phyloP scores from a whole-genome alignment of 805 yeast species.

The Vanderwaltozyma tropicalis region DNA sequence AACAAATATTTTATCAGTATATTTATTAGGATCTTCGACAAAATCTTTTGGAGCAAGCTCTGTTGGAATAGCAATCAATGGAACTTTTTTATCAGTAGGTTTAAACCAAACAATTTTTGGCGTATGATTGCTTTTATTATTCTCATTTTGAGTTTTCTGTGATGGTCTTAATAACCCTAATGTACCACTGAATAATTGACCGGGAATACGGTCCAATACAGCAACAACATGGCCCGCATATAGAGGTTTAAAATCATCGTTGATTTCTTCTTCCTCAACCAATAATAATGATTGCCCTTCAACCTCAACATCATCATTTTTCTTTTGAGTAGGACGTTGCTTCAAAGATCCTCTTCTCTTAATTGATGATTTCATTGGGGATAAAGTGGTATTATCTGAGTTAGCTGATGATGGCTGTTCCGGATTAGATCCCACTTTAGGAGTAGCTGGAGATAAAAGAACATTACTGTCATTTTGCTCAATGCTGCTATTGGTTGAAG shows the following conservation, averaged over 20 bases:
- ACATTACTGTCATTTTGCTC: constrained; percentile 1
- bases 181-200: constrained; percentile 91
- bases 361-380: constrained; percentile 11
- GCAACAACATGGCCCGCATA: constrained; percentile 99
- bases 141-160: constrained; percentile 64
- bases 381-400: constrained; percentile 17
- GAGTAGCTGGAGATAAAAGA: constrained; percentile 2
- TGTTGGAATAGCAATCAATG: constrained; percentile 96
- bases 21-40: constrained; percentile 81
- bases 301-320: constrained; percentile 96
- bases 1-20: constrained; percentile 73
- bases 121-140: constrained; percentile 16
- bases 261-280: constrained; percentile 92
- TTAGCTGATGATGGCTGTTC: constrained; percentile 5
- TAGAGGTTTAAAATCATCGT: constrained; percentile 83
- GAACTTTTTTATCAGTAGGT: constrained; percentile 96
- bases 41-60: constrained; percentile 96
- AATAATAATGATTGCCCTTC: constrained; percentile 90
- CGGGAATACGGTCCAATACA: constrained; percentile 93
- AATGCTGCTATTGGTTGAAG: constrained; percentile 34
- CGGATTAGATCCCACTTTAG: background rate
- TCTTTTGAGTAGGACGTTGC: constrained; percentile 94
- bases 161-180: constrained; percentile 91
- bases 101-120: constrained; percentile 95
- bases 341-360: constrained; percentile 84